Conservation (phyloP, 179 eudicot species). For the Camellia oleifera region DNA sequence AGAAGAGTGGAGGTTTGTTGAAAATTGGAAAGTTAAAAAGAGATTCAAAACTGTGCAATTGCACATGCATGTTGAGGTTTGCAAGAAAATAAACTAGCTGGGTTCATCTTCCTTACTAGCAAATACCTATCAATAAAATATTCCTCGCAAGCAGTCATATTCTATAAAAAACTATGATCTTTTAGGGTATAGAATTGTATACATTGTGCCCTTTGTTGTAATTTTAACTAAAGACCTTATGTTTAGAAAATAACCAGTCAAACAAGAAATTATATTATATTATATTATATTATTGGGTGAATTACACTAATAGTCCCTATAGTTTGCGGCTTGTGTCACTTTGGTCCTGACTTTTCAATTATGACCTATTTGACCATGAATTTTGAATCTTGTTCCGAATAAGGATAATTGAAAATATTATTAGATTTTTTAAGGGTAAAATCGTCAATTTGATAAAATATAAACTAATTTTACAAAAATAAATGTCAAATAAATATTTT, state of each 20-base stretch:
- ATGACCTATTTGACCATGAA: too few relatives aligned
- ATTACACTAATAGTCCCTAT: too few relatives aligned
- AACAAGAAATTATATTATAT: background rate
- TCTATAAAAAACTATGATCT: background rate
- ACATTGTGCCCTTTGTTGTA: background rate
- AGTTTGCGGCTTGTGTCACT: too few relatives aligned
- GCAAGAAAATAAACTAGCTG: background rate
- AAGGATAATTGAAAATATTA: too few relatives aligned
- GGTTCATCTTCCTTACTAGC: background rate
- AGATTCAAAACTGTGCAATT: background rate
- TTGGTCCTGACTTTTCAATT: too few relatives aligned
- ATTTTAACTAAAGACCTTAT: background rate
- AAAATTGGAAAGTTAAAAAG: background rate
- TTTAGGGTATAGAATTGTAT: background rate
- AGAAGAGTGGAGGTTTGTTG: background rate
- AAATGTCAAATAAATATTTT: too few relatives aligned
- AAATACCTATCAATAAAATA: background rate
- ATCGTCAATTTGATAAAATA: too few relatives aligned
- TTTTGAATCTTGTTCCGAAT: too few relatives aligned
- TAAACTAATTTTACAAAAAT: too few relatives aligned
- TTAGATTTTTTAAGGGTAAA: too few relatives aligned
- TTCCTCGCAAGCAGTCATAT: background rate
- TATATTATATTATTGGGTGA: background rate
- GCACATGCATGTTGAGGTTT: background rate
- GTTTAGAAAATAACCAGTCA: background rate